Percentiles rank a stretch among this genome's conserved stretches.
phyloP scores from a whole-genome alignment of 768 basidiomycete genomes.

The Boletellus ananas region DNA sequence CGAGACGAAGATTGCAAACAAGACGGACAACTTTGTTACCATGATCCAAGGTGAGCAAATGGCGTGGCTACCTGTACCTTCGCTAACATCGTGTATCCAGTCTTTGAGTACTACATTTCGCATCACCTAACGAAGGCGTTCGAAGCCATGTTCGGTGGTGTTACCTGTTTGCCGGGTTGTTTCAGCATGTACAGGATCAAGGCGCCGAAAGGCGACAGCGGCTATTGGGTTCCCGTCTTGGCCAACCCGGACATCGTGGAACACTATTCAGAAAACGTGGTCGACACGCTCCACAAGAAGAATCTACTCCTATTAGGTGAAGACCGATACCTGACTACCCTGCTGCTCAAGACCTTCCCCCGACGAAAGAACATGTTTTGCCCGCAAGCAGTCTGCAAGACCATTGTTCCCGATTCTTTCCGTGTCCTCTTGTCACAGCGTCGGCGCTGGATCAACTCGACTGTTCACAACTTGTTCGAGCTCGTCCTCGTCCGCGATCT shows the following conservation, averaged over 20 bases:
- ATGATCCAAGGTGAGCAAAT: constrained; percentile 93
- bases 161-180: constrained; percentile 98
- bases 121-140: constrained; percentile 99
- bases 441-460: constrained; percentile 99
- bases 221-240: constrained; percentile 98
- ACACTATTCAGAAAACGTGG: constrained; percentile 98
- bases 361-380: constrained; percentile 99
- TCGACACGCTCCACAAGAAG: constrained; percentile 99
- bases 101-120: constrained; percentile 99
- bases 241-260: constrained; percentile 99
- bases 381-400: constrained; percentile 98
- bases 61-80: neutral
- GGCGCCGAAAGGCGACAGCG: constrained; percentile 92
- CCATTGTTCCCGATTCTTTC: constrained; percentile 97
- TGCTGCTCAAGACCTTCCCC: constrained; percentile 98
- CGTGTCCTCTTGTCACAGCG: constrained; percentile 90
- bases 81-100: constrained; percentile 38
- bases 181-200: constrained; percentile 99
- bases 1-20: constrained; percentile 99
- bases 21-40: constrained; percentile 96
- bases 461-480: constrained; percentile 96
- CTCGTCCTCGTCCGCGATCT: constrained; percentile 92
- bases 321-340: constrained; percentile 97
- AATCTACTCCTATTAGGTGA: constrained; percentile 95
- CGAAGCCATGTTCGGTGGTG: constrained; percentile 99